Evolutionary conservation across 352 stramenopile species (phyloP), one percentile per base, ranked within the genome.

Genomic region (Pythium rishiriense): DNA sequence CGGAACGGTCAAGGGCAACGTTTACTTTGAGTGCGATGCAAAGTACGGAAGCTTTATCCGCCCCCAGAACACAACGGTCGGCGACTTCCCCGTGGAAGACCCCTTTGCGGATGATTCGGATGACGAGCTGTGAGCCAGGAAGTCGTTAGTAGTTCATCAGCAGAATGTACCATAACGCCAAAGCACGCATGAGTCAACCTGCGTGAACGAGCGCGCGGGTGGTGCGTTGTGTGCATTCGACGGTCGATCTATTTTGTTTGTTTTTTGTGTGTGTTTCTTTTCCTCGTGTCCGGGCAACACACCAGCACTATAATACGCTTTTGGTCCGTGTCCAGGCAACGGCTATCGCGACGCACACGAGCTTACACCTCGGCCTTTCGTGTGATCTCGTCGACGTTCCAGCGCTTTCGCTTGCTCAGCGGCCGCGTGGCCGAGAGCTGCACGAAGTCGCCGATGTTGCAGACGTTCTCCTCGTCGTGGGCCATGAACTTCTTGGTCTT

Each of bases 401-500:
- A 96, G 71, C 73, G 87, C 70, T 96, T 96, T 66, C 76, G 76
- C 83, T 96, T 96, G 72, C 81, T 92, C 58, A 96, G 75, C 47
- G 87, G 87, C 14, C 87, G 85, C 58, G 85, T 94, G 28, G 59
- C 46, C 50, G 79, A 88, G 56, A 96, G 78, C 57, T 80, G 79
- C 68, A 96, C 87, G 35, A 90, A 81, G 80, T 96, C 87, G 67
- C 87, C 94, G 15, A 96, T 89, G 78, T 96, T 96, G 75, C 93
- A 98, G 33, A 87, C 84, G 75, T 98, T 83, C 46, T 96, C 76
- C 66, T 98, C 94, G 78, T 98, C 94, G 76, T 98, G 94, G n/a
- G 94, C 94, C 94, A 98, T 98, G 71, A 98, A 98, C 72, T 98
- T 98, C 72, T 97, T 97, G 57, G 93, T 98, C 78, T 97, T 98